Evolutionary conservation across 2,329 filamentous ascomycete genomes (phyloP).

Genomic region (Keithomyces neogunnii): DNA sequence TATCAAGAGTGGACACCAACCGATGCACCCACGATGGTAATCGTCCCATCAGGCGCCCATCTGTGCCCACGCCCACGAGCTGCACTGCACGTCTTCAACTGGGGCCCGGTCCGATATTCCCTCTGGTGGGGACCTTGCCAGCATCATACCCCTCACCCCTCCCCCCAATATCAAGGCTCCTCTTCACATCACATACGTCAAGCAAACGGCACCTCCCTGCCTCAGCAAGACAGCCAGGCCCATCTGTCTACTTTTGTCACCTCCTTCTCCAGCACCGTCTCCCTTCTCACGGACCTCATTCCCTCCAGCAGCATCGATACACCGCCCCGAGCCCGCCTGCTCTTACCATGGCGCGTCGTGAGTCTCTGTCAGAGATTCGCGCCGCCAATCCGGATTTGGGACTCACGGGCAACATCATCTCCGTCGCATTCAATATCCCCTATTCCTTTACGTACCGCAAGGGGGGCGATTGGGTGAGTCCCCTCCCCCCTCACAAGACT

Average conservation of each 20-base stretch:
- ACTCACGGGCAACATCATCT: slow-evolving; percentile 58
- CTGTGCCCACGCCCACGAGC: no score
- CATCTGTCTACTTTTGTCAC: no score
- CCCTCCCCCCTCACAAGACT: not conserved
- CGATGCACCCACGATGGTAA: not conserved
- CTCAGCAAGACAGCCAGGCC: no score
- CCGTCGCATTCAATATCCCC: slow-evolving; percentile 56
- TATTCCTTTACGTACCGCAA: slow-evolving; percentile 50
- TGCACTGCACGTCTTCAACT: no score
- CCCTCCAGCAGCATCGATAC: not conserved
- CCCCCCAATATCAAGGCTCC: not conserved
- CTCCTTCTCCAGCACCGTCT: not conserved
- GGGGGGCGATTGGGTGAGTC: slow-evolving; percentile 52
- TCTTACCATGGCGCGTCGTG: slow-evolving; percentile 31
- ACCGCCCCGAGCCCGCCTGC: not conserved
- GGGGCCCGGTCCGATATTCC: not conserved
- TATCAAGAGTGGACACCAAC: not conserved
- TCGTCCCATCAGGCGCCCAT: no score
- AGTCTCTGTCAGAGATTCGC: slow-evolving; percentile 48
- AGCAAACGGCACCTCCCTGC: no score
- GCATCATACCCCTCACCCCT: slow-evolving; percentile 6
- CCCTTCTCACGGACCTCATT: not conserved
- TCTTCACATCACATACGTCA: not conserved
- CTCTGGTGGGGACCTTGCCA: slow-evolving; percentile 3
- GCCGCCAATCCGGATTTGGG: slow-evolving; percentile 47